Evolutionary conservation across 1,284 basidiomycete genomes (phyloP), one percentile per base, ranked within the genome.

Genomic region (Leucocoprinus gongylophorus): DNA sequence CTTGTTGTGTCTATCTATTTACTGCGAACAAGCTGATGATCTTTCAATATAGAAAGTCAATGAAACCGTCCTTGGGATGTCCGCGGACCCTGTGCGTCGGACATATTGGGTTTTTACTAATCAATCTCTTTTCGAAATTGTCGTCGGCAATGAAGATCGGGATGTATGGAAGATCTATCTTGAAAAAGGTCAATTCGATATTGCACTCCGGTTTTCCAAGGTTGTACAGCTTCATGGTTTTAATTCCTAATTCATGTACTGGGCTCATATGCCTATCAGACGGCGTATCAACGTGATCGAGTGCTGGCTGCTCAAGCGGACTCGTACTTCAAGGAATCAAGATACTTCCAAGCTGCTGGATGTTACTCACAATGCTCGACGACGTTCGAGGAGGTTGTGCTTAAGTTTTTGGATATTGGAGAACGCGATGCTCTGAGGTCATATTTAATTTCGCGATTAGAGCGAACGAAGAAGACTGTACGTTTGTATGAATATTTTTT

Each of bases 41-140:
- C 18, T 15, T 21, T 8, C 9, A 2, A n/a, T 26, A 8, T 59
- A 93, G 91, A 84, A 81, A 78, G 71, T 79, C 3, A 80, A 78
- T 29, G 91, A 95, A 63, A 70, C 71, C 48, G 83, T 91, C 6
- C 73, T 80, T 21, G 89, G 86, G 0, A 71, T 97, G 20, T 79
- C 84, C 4, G 77, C 86, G 6, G 97, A 99, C 67, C 85, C 89
- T 7, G 81, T 91, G 4, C 83, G 90, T 7, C 83, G 82, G 63
- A 98, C 95, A 3, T 95, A 89, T 61, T 99, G 97, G 97, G 79
- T 97, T 2, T 97, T 90, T 65, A 95, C 95, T 0, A 84, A 92
- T 59, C 80, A 85, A 54, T 89, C 91, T 0, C 80, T 99, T 41
- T 94, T 92, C 61, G 97, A 99, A 63, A 72, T 99, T 17, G 81